A percentile compares a stretch with the other conserved stretches of the same genome.
These are phyloP conservation scores for Thamnidium elegans DNA, from an alignment of 192 early-diverging fungal species.

Conservation along the genomic window DNA sequence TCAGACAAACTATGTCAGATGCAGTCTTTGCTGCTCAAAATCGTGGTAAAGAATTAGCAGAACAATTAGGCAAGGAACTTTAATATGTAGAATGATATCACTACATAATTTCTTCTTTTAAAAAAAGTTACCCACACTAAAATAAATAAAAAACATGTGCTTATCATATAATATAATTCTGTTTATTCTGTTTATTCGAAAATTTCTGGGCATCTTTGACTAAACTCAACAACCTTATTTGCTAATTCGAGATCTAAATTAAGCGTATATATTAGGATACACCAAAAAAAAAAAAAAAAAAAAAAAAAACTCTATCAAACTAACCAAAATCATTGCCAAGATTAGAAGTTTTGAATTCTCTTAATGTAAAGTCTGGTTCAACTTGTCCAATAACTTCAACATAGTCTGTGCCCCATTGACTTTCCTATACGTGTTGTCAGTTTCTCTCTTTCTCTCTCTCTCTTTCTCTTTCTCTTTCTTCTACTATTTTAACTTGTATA, in stretches of 20 bases:
- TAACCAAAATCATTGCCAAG: constrained; percentile 40
- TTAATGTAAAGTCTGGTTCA: constrained; percentile 26
- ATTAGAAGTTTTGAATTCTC: constrained; percentile 32
- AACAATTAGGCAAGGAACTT: constrained; percentile 47
- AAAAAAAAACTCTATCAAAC: not conserved
- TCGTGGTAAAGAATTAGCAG: constrained; percentile 68
- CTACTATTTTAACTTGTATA: not conserved
- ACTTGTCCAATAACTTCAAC: constrained; percentile 43
- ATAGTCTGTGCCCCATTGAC: constrained; percentile 22
- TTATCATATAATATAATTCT: too few relatives aligned
- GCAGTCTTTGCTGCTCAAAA: constrained; percentile 66
- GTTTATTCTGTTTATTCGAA: constrained; percentile 19
- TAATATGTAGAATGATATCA: too few relatives aligned
- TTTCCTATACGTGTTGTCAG: constrained; percentile 17
- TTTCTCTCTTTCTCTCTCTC: not conserved
- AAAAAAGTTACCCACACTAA: too few relatives aligned
- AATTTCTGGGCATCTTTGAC: constrained; percentile 32
- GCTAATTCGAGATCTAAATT: constrained; percentile 31
- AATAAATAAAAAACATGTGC: too few relatives aligned
- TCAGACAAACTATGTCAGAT: constrained; percentile 51
- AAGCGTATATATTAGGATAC: not conserved
- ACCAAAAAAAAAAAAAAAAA: not conserved
- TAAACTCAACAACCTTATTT: constrained; percentile 33
- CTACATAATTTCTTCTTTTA: too few relatives aligned
- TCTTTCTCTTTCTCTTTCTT: too few relatives aligned